phyloP scores from a whole-genome alignment of 306 rosid genomes.

The Pterocarpus santalinus region DNA sequence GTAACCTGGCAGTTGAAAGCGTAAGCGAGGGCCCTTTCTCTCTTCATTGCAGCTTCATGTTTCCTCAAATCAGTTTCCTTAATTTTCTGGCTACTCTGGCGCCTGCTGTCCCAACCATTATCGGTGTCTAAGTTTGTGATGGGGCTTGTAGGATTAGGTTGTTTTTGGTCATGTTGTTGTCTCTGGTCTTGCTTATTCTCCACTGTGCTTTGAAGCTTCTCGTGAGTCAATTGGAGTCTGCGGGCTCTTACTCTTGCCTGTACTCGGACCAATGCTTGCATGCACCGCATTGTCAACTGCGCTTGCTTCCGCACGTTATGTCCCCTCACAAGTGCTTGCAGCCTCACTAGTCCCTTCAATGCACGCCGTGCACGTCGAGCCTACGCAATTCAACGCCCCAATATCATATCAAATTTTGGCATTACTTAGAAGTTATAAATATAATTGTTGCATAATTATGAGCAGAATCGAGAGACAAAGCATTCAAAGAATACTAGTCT shows the following conservation, averaged over 20 bases:
- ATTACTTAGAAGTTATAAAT: neutral
- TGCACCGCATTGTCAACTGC: constrained; percentile 94
- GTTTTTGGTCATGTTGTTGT: constrained; percentile 42
- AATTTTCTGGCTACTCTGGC: constrained; percentile 55
- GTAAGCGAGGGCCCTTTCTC: constrained; percentile 87
- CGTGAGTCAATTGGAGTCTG: constrained; percentile 66
- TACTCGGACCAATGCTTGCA: constrained; percentile 94
- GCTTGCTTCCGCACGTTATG: constrained; percentile 96
- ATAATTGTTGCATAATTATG: neutral
- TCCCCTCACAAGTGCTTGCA: constrained; percentile 95
- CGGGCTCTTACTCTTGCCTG: constrained; percentile 86
- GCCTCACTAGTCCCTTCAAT: constrained; percentile 85
- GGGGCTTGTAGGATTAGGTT: constrained; percentile 58
- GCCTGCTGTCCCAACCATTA: constrained; percentile 57
- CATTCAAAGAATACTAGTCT: neutral
- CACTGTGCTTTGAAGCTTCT: constrained; percentile 56
- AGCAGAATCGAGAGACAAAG: neutral
- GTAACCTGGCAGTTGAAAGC: constrained; percentile 76
- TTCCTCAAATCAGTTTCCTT: constrained; percentile 59
- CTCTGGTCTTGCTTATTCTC: constrained; percentile 32
- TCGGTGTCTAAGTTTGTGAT: constrained; percentile 43
- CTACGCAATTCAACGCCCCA: constrained; percentile 48
- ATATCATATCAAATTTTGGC: neutral
- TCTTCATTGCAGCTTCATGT: constrained; percentile 71
- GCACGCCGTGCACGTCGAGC: constrained; percentile 94